phyloP scores from a whole-genome alignment of 306 rosid species.

The Coriaria nepalensis region DNA sequence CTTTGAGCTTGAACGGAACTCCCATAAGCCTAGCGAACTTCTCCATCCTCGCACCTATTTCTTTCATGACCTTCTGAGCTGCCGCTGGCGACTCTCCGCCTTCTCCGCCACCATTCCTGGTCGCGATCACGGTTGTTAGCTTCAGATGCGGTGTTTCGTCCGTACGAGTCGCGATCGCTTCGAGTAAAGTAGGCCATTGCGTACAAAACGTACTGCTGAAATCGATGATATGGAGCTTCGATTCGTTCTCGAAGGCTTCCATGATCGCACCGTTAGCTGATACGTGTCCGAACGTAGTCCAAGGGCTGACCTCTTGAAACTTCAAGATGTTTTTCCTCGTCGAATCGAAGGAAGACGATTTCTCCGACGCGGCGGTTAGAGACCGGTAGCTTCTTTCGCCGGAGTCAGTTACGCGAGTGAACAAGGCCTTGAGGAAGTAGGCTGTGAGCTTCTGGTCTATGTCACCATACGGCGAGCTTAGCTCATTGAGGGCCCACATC shows the following conservation, averaged over 20 bases:
- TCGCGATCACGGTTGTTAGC: slow-evolving; percentile 48
- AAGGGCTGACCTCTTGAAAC: slow-evolving; percentile 86
- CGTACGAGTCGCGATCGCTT: slow-evolving; percentile 73
- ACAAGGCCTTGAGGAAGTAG: slow-evolving; percentile 81
- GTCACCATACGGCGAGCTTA: slow-evolving; percentile 82
- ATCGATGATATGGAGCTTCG: slow-evolving; percentile 67
- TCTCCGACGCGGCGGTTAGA: slow-evolving; percentile 58
- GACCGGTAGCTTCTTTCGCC: slow-evolving; percentile 61
- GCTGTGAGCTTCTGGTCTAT: slow-evolving; percentile 65
- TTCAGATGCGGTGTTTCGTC: slow-evolving; percentile 88
- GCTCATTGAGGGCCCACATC: slow-evolving; percentile 95
- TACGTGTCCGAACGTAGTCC: slow-evolving; percentile 96
- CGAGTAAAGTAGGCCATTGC: slow-evolving; percentile 92
- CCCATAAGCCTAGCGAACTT: slow-evolving; percentile 93
- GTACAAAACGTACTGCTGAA: slow-evolving; percentile 90
- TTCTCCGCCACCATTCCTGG: slow-evolving; percentile 12
- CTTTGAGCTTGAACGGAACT: slow-evolving; percentile 76
- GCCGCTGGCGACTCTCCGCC: slow-evolving; percentile 3
- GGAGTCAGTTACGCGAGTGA: slow-evolving; percentile 64
- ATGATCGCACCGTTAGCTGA: slow-evolving; percentile 81
- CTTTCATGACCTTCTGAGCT: slow-evolving; percentile 59
- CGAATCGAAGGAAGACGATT: slow-evolving; percentile 82
- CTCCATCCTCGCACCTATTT: slow-evolving; percentile 78
- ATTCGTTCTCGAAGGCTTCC: slow-evolving; percentile 78
- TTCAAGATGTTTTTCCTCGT: slow-evolving; percentile 65